These are phyloP conservation scores for Neurospora africana DNA, from an alignment of 495 filamentous ascomycete genomes.

Conservation along the genomic window DNA sequence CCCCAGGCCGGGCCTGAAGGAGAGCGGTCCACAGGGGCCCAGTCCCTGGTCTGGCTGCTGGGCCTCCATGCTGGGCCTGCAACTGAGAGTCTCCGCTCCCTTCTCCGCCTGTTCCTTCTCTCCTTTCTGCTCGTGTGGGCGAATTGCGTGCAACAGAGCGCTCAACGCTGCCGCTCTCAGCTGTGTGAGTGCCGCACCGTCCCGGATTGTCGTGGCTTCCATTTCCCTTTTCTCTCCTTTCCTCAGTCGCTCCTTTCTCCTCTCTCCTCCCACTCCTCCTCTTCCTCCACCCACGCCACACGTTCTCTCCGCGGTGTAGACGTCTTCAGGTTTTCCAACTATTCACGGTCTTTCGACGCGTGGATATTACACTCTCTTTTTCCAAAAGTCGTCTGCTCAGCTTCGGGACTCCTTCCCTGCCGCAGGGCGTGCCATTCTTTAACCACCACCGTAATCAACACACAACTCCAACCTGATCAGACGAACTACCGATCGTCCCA, in stretches of 20 bases:
- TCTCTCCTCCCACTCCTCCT: background rate
- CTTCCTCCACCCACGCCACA: constrained; percentile 1
- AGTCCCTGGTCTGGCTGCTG: constrained; percentile 5
- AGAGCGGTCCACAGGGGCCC: background rate
- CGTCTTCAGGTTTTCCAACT: constrained; percentile 13
- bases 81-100: constrained; percentile 13
- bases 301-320: constrained; percentile 9
- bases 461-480: constrained; percentile 10
- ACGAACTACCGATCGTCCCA: background rate
- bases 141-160: background rate
- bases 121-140: background rate
- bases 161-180: background rate
- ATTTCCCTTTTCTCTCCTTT: constrained; percentile 14
- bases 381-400: constrained; percentile 15
- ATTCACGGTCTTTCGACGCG: constrained; percentile 23
- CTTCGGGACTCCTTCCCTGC: constrained; percentile 30
- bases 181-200: background rate
- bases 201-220: background rate
- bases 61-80: constrained; percentile 6
- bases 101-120: background rate
- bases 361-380: constrained; percentile 26
- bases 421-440: constrained; percentile 41
- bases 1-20: background rate
- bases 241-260: constrained; percentile 1
- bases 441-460: background rate